Evolutionary conservation across 139 green algal species (phyloP).

Genomic region (Haematococcus sp.): DNA sequence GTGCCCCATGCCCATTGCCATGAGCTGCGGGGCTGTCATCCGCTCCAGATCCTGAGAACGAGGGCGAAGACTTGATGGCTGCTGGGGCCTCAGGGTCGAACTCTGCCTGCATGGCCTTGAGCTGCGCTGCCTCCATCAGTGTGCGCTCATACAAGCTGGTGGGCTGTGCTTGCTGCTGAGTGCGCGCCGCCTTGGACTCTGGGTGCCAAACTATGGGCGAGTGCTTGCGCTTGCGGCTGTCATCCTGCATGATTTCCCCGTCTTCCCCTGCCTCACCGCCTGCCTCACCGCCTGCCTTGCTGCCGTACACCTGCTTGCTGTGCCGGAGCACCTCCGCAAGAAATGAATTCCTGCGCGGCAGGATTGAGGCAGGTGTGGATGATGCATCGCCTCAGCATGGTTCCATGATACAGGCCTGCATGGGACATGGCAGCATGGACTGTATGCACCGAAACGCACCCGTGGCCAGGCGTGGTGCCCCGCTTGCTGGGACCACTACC

Average conservation of each 20-base stretch:
- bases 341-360: conserved; percentile 12
- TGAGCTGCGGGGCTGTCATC: conserved; percentile 12
- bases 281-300: background rate
- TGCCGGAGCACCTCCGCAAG: conserved; percentile 21
- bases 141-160: conserved; percentile 26
- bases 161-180: background rate
- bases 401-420: no score
- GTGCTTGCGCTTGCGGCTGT: conserved; percentile 18
- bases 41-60: conserved; percentile 33
- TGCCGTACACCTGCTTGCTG: conserved; percentile 14
- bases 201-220: conserved; percentile 40
- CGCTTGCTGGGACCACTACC: no score
- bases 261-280: background rate
- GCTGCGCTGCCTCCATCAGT: conserved; percentile 29
- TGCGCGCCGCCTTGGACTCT: background rate
- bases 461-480: no score
- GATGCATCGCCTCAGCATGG: no score
- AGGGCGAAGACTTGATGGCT: conserved; percentile 53
- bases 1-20: background rate
- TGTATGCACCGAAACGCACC: no score
- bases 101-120: conserved; percentile 29
- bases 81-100: conserved; percentile 36
- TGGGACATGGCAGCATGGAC: no score
- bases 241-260: conserved; percentile 15
- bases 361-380: no score